A percentile compares a stretch with the other conserved stretches of the same genome.
These are phyloP conservation scores for Solanum pinnatisectum DNA, from an alignment of 257 asterid genomes.

Conservation along the genomic window DNA sequence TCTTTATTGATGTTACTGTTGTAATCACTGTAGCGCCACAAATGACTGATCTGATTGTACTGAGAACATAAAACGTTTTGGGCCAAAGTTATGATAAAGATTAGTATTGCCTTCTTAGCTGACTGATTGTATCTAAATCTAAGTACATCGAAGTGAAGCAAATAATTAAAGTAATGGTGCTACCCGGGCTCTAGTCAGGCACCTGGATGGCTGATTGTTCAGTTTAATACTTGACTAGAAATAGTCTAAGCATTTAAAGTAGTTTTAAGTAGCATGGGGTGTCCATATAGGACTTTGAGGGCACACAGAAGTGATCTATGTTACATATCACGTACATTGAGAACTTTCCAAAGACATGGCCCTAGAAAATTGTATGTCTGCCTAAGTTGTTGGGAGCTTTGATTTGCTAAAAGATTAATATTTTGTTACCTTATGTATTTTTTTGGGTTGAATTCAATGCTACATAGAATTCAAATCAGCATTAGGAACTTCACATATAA, in stretches of 20 bases:
- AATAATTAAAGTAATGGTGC: not conserved
- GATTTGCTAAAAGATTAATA: not conserved
- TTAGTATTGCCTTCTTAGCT: not conserved
- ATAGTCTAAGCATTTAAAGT: not conserved
- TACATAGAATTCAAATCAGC: not conserved
- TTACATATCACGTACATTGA: not conserved
- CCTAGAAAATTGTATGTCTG: not conserved
- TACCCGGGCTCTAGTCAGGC: not conserved
- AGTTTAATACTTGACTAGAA: not conserved
- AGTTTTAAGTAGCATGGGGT: not conserved
- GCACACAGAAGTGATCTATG: not conserved
- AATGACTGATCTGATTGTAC: not conserved
- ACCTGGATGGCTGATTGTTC: not conserved
- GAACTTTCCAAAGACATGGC: not conserved
- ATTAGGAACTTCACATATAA: not conserved
- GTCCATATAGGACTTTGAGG: not conserved
- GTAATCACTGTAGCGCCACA: not conserved
- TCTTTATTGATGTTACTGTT: not conserved
- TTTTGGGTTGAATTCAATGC: not conserved
- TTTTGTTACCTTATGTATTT: not conserved
- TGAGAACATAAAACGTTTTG: not conserved
- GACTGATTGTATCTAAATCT: not conserved
- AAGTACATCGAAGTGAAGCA: not conserved
- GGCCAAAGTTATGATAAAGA: not conserved
- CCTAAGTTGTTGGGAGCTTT: not conserved